Evolutionary conservation across 495 filamentous ascomycete species (phyloP), one percentile per base, ranked within the genome.

Genomic region (Penicillium waksmanii): DNA sequence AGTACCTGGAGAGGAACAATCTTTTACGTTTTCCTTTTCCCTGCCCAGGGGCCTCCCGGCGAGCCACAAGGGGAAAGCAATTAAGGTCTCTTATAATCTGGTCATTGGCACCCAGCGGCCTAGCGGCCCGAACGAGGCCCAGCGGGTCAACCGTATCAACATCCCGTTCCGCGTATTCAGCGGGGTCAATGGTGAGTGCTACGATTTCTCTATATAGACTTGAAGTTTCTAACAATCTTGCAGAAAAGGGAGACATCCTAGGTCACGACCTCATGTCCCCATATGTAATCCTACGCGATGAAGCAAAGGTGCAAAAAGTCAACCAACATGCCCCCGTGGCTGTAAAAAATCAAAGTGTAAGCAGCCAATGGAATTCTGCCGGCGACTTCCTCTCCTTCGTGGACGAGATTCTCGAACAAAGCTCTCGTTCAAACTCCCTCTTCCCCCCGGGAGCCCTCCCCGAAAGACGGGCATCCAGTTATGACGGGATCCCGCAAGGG

Each of bases 151-250:
- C 66, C 89, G 91, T n/a, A 89, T 97, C 27, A 93, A 96, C 56
- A 81, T 97, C 27, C 95, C 96, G 3, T 98, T 98, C 69, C 87
- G 93, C n/a, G 90, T 98, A 3, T 86, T 97, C 31, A 92, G 92
- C 35, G 89, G 92, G 58, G 91, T 96, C 35, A 95, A 94, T 77
- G 85, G 78, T 83, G 76, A 78, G 77, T 44, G 34, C 23, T 1
- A 46, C 2, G 5, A 31, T 31, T 18, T 38, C 5, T 49, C 43
- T n/a, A 9, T 2, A 15, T 2, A 17, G 10, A 38, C 35, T 25
- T 35, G 13, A 44, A 34, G 51, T 47, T 36, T 42, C 66, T 77
- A 65, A 77, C 54, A 8, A 44, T 18, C 61, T 27, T 54, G 9
- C 55, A 90, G 86, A 72, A 18, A 80, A 82, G 51, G 89, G 89